Evolutionary conservation across 2,329 filamentous ascomycete species (phyloP), one percentile per base, ranked within the genome.

Genomic region (Aspergillus viridinutans): DNA sequence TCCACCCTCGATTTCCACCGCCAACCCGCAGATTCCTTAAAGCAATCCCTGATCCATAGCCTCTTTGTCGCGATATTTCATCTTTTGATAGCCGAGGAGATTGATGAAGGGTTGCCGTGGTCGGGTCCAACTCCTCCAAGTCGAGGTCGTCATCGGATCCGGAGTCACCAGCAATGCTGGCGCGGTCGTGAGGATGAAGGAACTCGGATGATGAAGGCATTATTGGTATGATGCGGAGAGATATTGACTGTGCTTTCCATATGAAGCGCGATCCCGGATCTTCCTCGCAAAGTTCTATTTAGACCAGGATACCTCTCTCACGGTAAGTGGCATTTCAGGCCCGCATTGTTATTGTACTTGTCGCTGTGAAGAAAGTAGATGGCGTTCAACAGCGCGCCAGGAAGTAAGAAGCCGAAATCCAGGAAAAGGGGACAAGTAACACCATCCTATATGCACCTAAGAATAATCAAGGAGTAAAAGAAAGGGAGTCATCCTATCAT

Each of bases 1-100:
- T 65, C 74, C 72, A 76, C 54, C 74, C 69, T 40, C 72, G 74
- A 60, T 79, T 73, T 64, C 76, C 68, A 53, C 77, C 72, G 21
- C 78, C 80, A 45, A 78, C 76, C 42, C 83, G 76, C 59, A 86
- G 66, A 62, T 82, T 85, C 50, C 74, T 72, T 38, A 79, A 58
- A 3, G 76, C 75, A 52, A 79, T 77, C 10, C 71, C 73, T n/a
- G 74, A 71, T 21, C 70, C 72, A 65, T 72, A 71, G 40, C 66
- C 61, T 54, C 63, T 58, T 57, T 65, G 64, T 48, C 59, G 61
- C 14, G 59, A 55, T 1, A 65, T 54, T 28, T 71, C 69, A 21
- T 74, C 72, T 48, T 64, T 61, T 25, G 70, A 72, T 14, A 55
- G 32, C 38, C 67, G 63, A 25, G 62, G 49, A 8, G 60, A 54